Percentiles rank a stretch among this genome's conserved stretches.
Evolutionary conservation across 2,329 filamentous ascomycete genomes (phyloP).

Genomic region (Sporothrix mexicana): DNA sequence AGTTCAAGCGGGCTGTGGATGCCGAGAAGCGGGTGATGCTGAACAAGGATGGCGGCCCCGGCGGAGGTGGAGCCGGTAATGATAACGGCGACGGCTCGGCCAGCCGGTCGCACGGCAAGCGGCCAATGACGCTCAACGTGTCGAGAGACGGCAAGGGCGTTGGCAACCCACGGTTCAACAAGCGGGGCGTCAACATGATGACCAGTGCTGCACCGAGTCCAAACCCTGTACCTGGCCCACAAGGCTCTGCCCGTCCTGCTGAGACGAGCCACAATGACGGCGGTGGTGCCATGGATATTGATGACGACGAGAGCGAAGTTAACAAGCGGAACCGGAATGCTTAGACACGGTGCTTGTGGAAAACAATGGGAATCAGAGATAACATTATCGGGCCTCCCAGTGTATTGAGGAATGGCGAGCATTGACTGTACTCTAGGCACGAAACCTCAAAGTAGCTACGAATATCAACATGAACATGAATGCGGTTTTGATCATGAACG

Average conservation of each 20-base stretch:
- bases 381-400: no score
- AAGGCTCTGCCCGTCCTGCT: slow-evolving; percentile 44
- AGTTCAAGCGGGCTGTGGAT: slow-evolving; percentile 57
- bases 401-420: neutral
- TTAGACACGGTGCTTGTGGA: neutral
- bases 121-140: slow-evolving; percentile 38
- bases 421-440: neutral
- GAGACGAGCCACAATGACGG: slow-evolving; percentile 43
- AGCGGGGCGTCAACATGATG: slow-evolving; percentile 44
- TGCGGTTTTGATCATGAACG: no score
- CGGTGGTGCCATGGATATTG: slow-evolving; percentile 57
- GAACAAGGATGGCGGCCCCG: slow-evolving; percentile 39
- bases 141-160: slow-evolving; percentile 34
- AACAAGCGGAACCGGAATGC: slow-evolving; percentile 62
- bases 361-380: neutral
- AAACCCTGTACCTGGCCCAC: neutral
- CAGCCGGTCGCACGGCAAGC: slow-evolving; percentile 36
- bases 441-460: neutral
- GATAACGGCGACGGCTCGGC: slow-evolving; percentile 32
- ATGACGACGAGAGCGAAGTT: slow-evolving; percentile 55
- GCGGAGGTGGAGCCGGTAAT: slow-evolving; percentile 32
- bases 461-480: neutral
- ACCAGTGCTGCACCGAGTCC: slow-evolving; percentile 29
- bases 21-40: slow-evolving; percentile 47
- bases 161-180: slow-evolving; percentile 42